phyloP scores from a whole-genome alignment of 352 stramenopile genomes.

The Phytophthora lateralis region DNA sequence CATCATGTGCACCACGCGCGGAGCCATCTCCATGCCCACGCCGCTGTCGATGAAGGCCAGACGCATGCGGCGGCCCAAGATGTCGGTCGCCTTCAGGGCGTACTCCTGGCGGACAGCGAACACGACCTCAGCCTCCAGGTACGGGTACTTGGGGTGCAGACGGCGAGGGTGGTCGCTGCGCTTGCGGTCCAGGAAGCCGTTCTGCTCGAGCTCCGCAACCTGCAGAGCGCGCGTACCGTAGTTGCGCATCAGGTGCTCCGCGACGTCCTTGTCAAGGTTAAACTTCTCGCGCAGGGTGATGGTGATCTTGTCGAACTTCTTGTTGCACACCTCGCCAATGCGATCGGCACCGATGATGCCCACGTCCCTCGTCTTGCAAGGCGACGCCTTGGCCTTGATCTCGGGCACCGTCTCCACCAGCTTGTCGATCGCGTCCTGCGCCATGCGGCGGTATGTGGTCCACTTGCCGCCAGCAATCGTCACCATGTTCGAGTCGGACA shows the following conservation, averaged over 20 bases:
- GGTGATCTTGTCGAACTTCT: conserved; percentile 96
- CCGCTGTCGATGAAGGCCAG: conserved; percentile 94
- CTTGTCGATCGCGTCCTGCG: conserved; percentile 94
- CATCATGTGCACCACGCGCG: conserved; percentile 94
- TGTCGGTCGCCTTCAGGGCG: conserved; percentile 92
- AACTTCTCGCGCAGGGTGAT: conserved; percentile 95
- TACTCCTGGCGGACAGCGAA: conserved; percentile 95
- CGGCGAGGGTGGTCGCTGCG: conserved; percentile 85
- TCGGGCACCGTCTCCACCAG: conserved; percentile 82
- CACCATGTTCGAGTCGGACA: conserved; percentile 90
- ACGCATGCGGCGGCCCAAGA: conserved; percentile 92
- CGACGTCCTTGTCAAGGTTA: conserved; percentile 93
- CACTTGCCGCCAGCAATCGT: conserved; percentile 97
- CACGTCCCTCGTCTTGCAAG: conserved; percentile 83
- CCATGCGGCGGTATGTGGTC: conserved; percentile 97
- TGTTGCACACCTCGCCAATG: conserved; percentile 94
- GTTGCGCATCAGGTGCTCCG: conserved; percentile 95
- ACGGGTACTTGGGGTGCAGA: conserved; percentile 94
- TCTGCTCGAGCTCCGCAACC: conserved; percentile 91
- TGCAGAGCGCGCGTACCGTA: conserved; percentile 96
- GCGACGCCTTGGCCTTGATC: conserved; percentile 68
- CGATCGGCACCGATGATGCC: conserved; percentile 90
- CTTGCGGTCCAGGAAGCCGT: conserved; percentile 87
- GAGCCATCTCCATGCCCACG: conserved; percentile 72
- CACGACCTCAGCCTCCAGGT: conserved; percentile 94